Conservation (phyloP, 2,329 filamentous ascomycete species). For the Nigrospora oryzae region DNA sequence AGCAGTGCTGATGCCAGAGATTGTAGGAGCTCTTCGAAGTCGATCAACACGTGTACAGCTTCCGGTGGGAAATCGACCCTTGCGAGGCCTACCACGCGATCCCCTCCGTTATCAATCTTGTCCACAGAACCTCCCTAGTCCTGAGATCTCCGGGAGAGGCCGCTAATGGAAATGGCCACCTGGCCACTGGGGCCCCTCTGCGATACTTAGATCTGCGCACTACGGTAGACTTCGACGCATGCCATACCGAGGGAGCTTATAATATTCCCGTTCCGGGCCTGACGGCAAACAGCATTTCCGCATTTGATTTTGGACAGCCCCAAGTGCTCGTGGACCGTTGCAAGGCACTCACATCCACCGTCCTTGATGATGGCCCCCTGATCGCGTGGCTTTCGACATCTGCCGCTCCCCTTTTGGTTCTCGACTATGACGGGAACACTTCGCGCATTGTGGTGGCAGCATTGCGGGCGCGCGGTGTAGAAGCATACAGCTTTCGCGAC, state of each 20-base stretch:
- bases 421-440: not conserved
- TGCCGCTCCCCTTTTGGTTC: not conserved
- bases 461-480: not conserved
- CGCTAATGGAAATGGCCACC: no score
- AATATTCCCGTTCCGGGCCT: not conserved
- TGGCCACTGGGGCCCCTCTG: no score
- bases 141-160: no score
- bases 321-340: not conserved
- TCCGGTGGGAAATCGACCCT: not conserved
- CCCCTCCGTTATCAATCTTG: not conserved
- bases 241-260: not conserved
- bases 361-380: not conserved
- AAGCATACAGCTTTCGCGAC: not conserved
- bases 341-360: not conserved
- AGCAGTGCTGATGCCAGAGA: not conserved
- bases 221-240: not conserved
- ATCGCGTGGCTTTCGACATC: not conserved
- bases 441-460: not conserved
- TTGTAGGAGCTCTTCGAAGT: not conserved
- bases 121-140: no score
- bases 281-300: not conserved
- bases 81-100: not conserved
- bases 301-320: not conserved
- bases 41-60: not conserved
- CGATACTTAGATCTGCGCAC: not conserved